A percentile compares a stretch with the other conserved stretches of the same genome.
Conservation (phyloP, 176 grass and related monocot genomes). For the Oryza officinalis region DNA sequence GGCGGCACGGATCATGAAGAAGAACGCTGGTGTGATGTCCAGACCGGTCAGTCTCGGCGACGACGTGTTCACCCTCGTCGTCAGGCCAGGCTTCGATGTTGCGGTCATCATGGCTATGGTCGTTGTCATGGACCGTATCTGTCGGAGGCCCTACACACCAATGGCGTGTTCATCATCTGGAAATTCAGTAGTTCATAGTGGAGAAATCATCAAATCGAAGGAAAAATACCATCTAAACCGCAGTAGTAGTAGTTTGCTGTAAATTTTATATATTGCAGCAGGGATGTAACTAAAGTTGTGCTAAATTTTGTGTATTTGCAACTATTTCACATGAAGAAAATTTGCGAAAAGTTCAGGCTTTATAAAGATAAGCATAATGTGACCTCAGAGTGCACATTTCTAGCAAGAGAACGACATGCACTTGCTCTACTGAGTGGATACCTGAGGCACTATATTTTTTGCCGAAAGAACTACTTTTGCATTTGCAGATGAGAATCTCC, state of each 20-base stretch:
- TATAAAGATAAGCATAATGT: not conserved
- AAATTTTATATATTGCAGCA: not conserved
- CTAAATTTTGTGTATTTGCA: not conserved
- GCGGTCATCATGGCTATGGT: conserved; percentile 74
- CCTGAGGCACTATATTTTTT: conserved; percentile 15
- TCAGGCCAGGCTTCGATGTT: conserved; percentile 57
- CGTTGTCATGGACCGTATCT: conserved; percentile 87
- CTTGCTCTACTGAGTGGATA: not conserved
- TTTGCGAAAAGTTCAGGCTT: not conserved
- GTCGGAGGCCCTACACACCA: conserved; percentile 41
- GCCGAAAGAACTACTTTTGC: not conserved
- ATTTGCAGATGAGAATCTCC: not conserved
- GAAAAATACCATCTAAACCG: not conserved
- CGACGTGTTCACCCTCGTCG: conserved; percentile 87
- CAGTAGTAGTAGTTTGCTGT: not conserved
- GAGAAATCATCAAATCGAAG: not conserved
- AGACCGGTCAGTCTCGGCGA: conserved; percentile 56
- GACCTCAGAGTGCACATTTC: not conserved
- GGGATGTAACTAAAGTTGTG: not conserved
- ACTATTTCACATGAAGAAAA: not conserved
- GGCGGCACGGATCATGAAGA: conserved; percentile 55
- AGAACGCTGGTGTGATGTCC: conserved; percentile 32
- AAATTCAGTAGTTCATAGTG: not conserved
- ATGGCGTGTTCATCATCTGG: conserved; percentile 31
- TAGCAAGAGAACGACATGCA: not conserved